Base-by-base conservation (phyloP, 2,329 filamentous ascomycete genomes). In the Ambrosiella xylebori region DNA sequence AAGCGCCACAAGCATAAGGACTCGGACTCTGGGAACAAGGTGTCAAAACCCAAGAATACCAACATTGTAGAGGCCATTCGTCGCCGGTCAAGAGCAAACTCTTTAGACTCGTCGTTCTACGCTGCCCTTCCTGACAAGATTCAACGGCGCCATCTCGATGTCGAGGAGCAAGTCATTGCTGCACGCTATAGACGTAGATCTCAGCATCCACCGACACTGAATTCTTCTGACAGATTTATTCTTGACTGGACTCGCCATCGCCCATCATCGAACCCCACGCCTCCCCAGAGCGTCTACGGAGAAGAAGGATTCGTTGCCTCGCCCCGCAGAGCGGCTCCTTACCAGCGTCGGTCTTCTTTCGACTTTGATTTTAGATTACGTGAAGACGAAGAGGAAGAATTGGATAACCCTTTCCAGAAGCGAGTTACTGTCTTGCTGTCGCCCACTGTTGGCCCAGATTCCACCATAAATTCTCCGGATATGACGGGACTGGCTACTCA, bases 61-160 rank as follows among this genome's bases (percentile, higher is more conserved):
- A 63, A 65, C 52, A 63, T 64, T 63, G 62, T 62, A 62, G 65
- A 65, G 59, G 67, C 63, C 63, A 66, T 65, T 49, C 64, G 65
- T 59, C 65, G 65, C 35, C 69, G 68, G 51, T 64, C 66, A 51
- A 66, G 65, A 15, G 65, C 72, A 59, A 71, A 76, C 57, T 74
- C 76, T 58, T 74, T 76, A 37, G 81, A 86, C 64, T 78, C 78
- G 57, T 74, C 79, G 62, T 88, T 85, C 73, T 89, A 83, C 67
- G 73, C 82, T 57, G 79, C 76, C 19, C 73, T 89, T 47, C 85
- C 87, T 17, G 80, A 85, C 62, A 88, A 88, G 68, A 76, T 88
- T 62, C 82, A 81, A 65, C 79, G 80, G 63, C 80, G 79, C 63
- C 79, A 85, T 61, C 84, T 89, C 67, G 83, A 82, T 27, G 75